Evolutionary conservation across 305 asterid species (phyloP).

Genomic region (Salvia sclarea): DNA sequence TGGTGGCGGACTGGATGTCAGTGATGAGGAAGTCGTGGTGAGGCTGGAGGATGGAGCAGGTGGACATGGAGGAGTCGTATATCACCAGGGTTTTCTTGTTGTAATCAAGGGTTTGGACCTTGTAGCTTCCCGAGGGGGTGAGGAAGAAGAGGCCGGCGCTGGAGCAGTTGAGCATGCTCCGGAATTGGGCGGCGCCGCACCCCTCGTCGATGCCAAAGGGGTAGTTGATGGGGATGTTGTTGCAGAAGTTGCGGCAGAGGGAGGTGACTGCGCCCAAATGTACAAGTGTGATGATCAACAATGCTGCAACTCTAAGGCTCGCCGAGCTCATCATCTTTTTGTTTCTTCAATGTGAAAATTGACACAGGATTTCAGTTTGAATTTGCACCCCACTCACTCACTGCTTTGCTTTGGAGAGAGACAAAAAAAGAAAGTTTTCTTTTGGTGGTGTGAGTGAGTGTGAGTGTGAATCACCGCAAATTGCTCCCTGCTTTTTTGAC

Average conservation of each 20-base stretch:
- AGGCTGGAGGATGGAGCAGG: constrained; percentile 90
- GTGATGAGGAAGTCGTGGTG: constrained; percentile 79
- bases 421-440: neutral
- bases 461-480: constrained; percentile 29
- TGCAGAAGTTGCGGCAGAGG: constrained; percentile 69
- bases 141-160: constrained; percentile 57
- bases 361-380: neutral
- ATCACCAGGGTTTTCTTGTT: constrained; percentile 42
- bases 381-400: neutral
- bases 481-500: constrained; percentile 41
- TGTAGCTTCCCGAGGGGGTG: constrained; percentile 87
- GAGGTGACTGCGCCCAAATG: constrained; percentile 21
- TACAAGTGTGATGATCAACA: constrained; percentile 22
- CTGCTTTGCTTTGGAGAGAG: constrained; percentile 26
- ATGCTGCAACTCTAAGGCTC: neutral
- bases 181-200: constrained; percentile 76
- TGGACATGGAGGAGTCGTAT: constrained; percentile 87
- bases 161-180: constrained; percentile 79
- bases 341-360: neutral
- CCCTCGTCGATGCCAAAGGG: constrained; percentile 89
- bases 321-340: neutral
- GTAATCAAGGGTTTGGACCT: constrained; percentile 72
- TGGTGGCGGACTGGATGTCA: constrained; percentile 64
- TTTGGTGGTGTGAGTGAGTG: neutral
- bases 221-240: constrained; percentile 70